phyloP scores from a whole-genome alignment of 2,329 filamentous ascomycete species.

The Byssochlamys sp. region DNA sequence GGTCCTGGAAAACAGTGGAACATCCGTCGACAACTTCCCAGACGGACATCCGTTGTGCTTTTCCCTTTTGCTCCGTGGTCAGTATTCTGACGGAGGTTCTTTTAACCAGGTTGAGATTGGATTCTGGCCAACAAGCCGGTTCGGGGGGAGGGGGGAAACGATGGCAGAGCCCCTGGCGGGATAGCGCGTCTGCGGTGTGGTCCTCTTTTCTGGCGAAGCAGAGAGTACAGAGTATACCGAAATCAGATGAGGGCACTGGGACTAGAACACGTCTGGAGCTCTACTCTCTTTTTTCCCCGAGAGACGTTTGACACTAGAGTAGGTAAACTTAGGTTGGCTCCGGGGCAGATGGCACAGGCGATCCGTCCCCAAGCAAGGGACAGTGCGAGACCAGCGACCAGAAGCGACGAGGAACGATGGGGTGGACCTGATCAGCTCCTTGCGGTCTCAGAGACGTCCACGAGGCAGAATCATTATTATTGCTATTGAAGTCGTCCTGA shows the following conservation, averaged over 20 bases:
- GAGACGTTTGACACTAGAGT: background rate
- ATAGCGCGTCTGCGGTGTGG: background rate
- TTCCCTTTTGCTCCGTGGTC: background rate
- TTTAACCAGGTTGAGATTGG: background rate
- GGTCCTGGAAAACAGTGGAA: background rate
- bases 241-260: background rate
- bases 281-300: background rate
- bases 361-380: conserved; percentile 1
- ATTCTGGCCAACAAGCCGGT: background rate
- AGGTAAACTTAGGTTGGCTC: background rate
- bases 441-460: background rate
- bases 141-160: background rate
- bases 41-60: background rate
- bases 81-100: background rate
- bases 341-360: background rate
- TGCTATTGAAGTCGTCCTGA: background rate
- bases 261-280: background rate
- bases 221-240: background rate
- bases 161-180: background rate
- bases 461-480: background rate
- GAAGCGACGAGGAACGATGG: background rate
- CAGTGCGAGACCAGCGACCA: background rate
- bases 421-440: background rate
- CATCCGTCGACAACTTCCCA: background rate
- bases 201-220: background rate